A percentile compares a stretch with the other conserved stretches of the same genome.
Evolutionary conservation across 306 rosid genomes (phyloP).

Genomic region (Leucaena leucocephala): DNA sequence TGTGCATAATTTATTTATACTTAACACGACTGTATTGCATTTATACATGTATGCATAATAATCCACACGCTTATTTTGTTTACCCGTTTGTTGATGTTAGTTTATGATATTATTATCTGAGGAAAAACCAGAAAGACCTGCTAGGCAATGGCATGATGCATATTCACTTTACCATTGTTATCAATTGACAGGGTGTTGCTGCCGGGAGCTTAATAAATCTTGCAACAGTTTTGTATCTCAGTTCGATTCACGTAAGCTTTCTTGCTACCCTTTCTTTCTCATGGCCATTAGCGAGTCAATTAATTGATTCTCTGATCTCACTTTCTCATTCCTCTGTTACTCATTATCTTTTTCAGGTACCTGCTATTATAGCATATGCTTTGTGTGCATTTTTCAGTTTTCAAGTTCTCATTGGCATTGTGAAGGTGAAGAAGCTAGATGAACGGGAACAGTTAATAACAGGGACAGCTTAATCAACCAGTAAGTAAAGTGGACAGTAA

Average conservation of each 20-base stretch:
- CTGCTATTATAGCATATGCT: conserved; percentile 71
- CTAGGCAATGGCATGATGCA: conserved; percentile 24
- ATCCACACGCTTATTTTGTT: conserved; percentile 6
- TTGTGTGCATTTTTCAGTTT: conserved; percentile 78
- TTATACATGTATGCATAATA: too few relatives aligned
- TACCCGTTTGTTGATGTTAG: neutral
- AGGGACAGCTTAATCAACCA: conserved; percentile 77
- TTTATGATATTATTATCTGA: conserved; percentile 16
- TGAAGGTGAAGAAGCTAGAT: conserved; percentile 84
- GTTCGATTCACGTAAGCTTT: conserved; percentile 75
- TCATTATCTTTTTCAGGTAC: conserved; percentile 62
- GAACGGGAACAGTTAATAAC: conserved; percentile 86
- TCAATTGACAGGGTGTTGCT: conserved; percentile 77
- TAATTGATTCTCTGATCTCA: conserved; percentile 13
- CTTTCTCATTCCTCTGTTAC: conserved; percentile 33
- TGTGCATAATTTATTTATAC: conserved; percentile 11
- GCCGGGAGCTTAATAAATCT: conserved; percentile 97
- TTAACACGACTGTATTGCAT: conserved; percentile 18
- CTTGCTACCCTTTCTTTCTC: neutral
- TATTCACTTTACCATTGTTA: conserved; percentile 34
- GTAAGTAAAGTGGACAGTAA: conserved; percentile 44
- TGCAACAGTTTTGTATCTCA: conserved; percentile 81
- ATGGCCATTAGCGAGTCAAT: conserved; percentile 22
- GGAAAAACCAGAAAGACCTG: conserved; percentile 18
- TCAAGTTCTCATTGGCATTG: conserved; percentile 88